These are phyloP conservation scores for Albugo laibachii DNA, from an alignment of 352 stramenopile species.

Conservation along the genomic window DNA sequence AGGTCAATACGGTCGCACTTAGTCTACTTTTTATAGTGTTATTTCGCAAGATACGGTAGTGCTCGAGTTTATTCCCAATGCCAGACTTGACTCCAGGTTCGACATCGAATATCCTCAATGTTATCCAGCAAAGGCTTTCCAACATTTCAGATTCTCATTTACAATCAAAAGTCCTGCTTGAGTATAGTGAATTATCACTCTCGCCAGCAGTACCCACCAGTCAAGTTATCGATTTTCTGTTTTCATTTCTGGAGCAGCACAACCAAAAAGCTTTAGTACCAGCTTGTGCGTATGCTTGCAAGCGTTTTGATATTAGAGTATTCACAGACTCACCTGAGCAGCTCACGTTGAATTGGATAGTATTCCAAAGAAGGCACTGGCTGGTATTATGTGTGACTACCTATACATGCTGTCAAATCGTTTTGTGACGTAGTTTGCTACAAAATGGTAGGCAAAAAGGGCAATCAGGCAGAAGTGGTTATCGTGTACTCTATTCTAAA, in stretches of 20 bases:
- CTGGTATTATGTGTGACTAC: not conserved
- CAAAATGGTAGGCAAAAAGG: not conserved
- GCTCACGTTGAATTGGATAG: not conserved
- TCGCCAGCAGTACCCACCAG: slow-evolving; percentile 24
- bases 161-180: slow-evolving; percentile 33
- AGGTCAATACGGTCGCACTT: too few species aligned
- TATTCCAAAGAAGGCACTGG: not conserved
- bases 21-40: too few species aligned
- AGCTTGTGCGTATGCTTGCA: not conserved
- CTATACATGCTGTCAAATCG: not conserved
- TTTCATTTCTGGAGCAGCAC: slow-evolving; percentile 54
- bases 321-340: not conserved
- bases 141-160: slow-evolving; percentile 21
- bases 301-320: not conserved
- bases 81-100: too few species aligned
- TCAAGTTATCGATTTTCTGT: slow-evolving; percentile 56
- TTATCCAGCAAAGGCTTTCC: too few species aligned
- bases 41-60: too few species aligned
- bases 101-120: too few species aligned
- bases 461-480: slow-evolving; percentile 7
- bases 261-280: slow-evolving; percentile 5
- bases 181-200: slow-evolving; percentile 26
- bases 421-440: not conserved
- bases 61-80: too few species aligned
- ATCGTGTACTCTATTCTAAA: slow-evolving; percentile 48